Evolutionary conservation across 352 stramenopile genomes (phyloP), one percentile per base, ranked within the genome.

Genomic region (Phytophthora podocarpi): DNA sequence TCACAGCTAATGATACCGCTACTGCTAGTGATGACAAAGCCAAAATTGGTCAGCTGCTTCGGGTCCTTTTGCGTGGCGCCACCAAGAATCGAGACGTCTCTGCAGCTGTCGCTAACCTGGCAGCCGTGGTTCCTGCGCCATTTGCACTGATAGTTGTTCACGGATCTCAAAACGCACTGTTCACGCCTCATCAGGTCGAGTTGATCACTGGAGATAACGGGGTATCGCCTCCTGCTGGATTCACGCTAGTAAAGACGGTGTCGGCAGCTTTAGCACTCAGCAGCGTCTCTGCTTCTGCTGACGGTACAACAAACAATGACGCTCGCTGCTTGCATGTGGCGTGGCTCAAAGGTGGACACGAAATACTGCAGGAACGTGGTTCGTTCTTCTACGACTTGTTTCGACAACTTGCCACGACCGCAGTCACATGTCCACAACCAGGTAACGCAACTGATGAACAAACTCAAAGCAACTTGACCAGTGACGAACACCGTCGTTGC

Each of bases 271-370:
- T 74, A 40, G 37, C 20, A 18, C 53, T 66, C 21, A 16, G 5
- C 7, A 47, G 31, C 26, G 15, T 12, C 9, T n/a, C 26, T 10
- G 6, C 16, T 35, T 20, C 51, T 35, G 34, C 5, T 10, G 45
- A n/a, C 16, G 23, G 42, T 13, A 9, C 23, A 26, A 20, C 32
- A 7, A 50, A 35, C 59, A 39, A 1, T 16, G 51, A 62, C 15
- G 27, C 36, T 52, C 52, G 47, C 20, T 52, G 50, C n/a, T 26
- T 88, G 24, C 75, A 89, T 37, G 51, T 88, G 0, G 76, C 81
- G 18, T 94, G 85, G 85, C 76, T 94, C 46, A 92, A 92, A 60
- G 78, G 79, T 37, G 85, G 85, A 0, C 80, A 94, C 48, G 82
- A 94, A 36, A 5, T 92, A 7, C 31, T 88, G 5, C 82, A 94